Base-by-base conservation (phyloP, 1,284 basidiomycete species). In the Cryptococcus sp. region DNA sequence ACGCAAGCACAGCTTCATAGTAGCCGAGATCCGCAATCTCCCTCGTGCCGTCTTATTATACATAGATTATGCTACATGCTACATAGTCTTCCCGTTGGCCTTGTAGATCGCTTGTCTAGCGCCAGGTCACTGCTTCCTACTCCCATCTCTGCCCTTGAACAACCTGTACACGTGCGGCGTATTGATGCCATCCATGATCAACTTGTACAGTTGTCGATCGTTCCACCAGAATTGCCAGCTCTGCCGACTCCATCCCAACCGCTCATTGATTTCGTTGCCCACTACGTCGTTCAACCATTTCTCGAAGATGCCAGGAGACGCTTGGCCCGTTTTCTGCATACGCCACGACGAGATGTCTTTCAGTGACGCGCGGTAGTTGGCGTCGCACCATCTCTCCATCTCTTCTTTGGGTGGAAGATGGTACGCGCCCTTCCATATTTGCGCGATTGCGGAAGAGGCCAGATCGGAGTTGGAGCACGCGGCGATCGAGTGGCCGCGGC, bases 221-320 rank as follows among this genome's bases (percentile, higher is more conserved):
- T 38, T 54, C 59, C 59, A 64, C 59, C 62, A 64, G 42, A 60
- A 64, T 22, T 47, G 55, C 59, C 59, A 60, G 10, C 53, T 56
- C 42, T 52, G 16, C 50, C 56, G 53, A 19, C 62, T 53, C 59
- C 59, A 64, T 22, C 62, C 59, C 10, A 61, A 41, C 11, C 48
- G 47, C 47, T 61, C 59, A 15, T 57, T 57, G 8, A 64, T 48
- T 11, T 40, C 46, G 8, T 48, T 64, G 11, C 62, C 62, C 19
- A 54, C 59, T 7, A 45, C 62, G 17, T 54, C 53, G 16, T 57
- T 54, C 2, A 64, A 20, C 59, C 59, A 64, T 4, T 19, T 31
- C 23, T 64, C 59, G n/a, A 61, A 50, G 19, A 27, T 41, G 8
- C 25, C 27, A 8, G 50, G 19, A n/a, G 20, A 39, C 17, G 40